Conservation (phyloP, 352 stramenopile species). For the Phytophthora foliorum region DNA sequence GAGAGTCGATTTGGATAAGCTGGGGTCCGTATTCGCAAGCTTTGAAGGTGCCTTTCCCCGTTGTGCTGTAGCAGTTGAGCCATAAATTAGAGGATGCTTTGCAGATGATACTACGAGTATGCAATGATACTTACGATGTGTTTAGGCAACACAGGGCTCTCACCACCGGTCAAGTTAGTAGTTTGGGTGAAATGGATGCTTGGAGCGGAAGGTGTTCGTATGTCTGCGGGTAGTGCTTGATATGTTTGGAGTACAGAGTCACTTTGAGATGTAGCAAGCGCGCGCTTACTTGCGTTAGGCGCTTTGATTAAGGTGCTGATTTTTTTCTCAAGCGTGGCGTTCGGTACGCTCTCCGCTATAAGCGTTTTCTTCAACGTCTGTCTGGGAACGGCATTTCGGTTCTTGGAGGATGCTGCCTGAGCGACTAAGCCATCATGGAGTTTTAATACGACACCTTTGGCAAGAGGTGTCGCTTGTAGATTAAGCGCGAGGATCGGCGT, state of each 20-base stretch:
- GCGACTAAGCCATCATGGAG: not conserved
- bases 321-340: slow-evolving; percentile 12
- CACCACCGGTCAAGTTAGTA: slow-evolving; percentile 3
- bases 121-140: slow-evolving; percentile 31
- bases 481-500: slow-evolving; percentile 56
- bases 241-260: slow-evolving; percentile 19
- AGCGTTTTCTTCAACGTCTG: slow-evolving; percentile 1
- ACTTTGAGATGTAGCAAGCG: slow-evolving; percentile 11
- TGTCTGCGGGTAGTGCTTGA: not conserved
- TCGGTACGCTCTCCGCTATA: slow-evolving; percentile 22
- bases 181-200: not conserved
- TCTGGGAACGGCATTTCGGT: not conserved
- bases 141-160: slow-evolving; percentile 31
- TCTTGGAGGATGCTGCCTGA: not conserved
- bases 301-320: slow-evolving; percentile 7
- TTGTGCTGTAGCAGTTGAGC: slow-evolving; percentile 29
- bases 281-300: not conserved
- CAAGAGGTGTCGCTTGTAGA: slow-evolving; percentile 48
- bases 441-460: slow-evolving; percentile 60
- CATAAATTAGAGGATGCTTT: not conserved
- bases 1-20: slow-evolving; percentile 36
- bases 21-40: slow-evolving; percentile 48
- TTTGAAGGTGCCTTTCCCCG: slow-evolving; percentile 42
- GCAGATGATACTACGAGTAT: not conserved
- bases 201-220: not conserved